These are phyloP conservation scores for Pyrenophora tritici-repentis DNA, from an alignment of 2,329 filamentous ascomycete genomes.

Conservation along the genomic window DNA sequence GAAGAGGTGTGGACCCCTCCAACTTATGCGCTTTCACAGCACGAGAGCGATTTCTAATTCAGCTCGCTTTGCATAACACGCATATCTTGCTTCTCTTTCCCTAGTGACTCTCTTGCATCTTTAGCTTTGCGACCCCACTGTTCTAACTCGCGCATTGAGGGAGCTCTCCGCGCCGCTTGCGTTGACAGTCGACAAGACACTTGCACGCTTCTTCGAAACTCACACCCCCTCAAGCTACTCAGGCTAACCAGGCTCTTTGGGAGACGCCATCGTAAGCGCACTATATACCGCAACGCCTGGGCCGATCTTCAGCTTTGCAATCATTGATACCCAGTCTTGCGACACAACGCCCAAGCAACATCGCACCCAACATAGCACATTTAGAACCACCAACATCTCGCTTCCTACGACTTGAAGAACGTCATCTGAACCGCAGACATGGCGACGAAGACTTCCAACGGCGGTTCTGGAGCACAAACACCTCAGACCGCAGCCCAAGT, in stretches of 20 bases:
- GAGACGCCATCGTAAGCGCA: not conserved
- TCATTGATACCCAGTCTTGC: slow-evolving; percentile 13
- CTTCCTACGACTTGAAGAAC: not conserved
- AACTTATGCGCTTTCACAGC: not conserved
- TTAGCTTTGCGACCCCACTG: not conserved
- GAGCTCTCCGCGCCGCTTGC: slow-evolving; percentile 8
- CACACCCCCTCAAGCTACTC: not conserved
- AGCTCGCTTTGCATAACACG: not conserved
- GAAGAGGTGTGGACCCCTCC: slow-evolving; percentile 16
- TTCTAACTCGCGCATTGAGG: slow-evolving; percentile 5
- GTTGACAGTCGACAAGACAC: not conserved
- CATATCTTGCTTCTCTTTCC: not conserved
- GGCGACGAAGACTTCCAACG: slow-evolving; percentile 36
- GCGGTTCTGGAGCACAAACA: slow-evolving; percentile 39
- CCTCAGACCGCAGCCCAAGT: slow-evolving; percentile 61
- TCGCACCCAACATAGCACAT: not conserved
- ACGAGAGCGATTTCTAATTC: not conserved
- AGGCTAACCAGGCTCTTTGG: not conserved
- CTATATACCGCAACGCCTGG: not conserved
- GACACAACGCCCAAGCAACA: slow-evolving; percentile 9
- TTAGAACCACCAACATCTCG: not conserved
- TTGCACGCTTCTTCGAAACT: not conserved
- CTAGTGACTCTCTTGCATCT: not conserved
- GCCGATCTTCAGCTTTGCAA: not conserved
- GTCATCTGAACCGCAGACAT: not conserved